Base-by-base conservation (phyloP, 352 stramenopile genomes). In the Phytophthora chlamydospora region DNA sequence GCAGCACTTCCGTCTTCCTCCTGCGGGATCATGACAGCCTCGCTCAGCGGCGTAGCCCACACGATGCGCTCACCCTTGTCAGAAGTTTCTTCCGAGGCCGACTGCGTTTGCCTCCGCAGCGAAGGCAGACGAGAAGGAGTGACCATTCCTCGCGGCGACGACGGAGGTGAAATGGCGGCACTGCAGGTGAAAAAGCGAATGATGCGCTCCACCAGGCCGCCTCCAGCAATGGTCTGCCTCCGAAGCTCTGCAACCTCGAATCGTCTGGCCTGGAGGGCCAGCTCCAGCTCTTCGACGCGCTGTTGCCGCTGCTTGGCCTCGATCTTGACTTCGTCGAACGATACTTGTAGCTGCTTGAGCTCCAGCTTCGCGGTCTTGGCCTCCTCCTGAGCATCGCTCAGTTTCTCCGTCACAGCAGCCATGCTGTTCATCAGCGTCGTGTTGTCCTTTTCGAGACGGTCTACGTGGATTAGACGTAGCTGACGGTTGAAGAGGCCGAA, bases 151-250 rank as follows among this genome's bases (percentile, higher is more conserved):
- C 67, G 66, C 36, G 82, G 73, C n/a, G 76, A 84, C 27, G 65
- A 68, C 0, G 80, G 71, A 3, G 73, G 71, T 0, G 77, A 75
- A 19, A 80, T 74, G 24, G 76, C 75, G 10, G 76, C 71, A 67
- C 76, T 93, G 75, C 86, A 95, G 8, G 86, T 95, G 58, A 95
- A 91, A 49, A 95, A 95, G n/a, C 84, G 82, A 41, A 95, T 86
- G 24, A 88, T 72, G 17, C 85, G 84, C 71, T 92, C 84, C 12
- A 93, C 59, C 0, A 93, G 50, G 4, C 69, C 66, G 2, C 48
- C 57, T 31, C 39, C 53, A 39, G 42, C 48, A n/a, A 34, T 31
- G 3, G 38, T 54, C 24, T 76, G 71, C 51, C 88, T 71, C 2
- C 77, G 78, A 17, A 88, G 54, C 13, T 88, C 73, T 3, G 75